Evolutionary conservation across 768 basidiomycete genomes (phyloP).

Genomic region (Tulasnella sp.): DNA sequence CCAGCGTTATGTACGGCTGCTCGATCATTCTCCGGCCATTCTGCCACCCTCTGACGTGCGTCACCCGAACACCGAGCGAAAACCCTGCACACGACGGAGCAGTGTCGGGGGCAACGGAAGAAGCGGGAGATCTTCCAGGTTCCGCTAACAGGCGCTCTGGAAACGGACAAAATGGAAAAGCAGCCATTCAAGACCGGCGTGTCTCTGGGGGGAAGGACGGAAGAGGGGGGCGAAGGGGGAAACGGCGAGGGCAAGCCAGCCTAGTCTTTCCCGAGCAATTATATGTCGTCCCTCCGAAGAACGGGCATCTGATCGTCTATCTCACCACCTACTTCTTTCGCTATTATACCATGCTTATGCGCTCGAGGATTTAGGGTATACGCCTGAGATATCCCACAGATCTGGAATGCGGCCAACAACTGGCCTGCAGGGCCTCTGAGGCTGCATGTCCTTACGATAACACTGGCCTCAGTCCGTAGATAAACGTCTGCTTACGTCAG

Average conservation of each 20-base stretch:
- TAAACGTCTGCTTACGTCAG: background rate
- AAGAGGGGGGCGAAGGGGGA: background rate
- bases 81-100: slow-evolving; percentile 17
- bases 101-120: slow-evolving; percentile 23
- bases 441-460: background rate
- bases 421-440: background rate
- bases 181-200: background rate
- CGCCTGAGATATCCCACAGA: slow-evolving; percentile 13
- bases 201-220: background rate
- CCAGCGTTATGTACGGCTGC: background rate
- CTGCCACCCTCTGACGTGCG: background rate
- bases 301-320: slow-evolving; percentile 5
- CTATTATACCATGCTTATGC: background rate
- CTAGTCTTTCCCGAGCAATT: slow-evolving; percentile 8
- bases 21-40: background rate
- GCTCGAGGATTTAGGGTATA: slow-evolving; percentile 10
- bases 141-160: slow-evolving; percentile 8
- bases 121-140: slow-evolving; percentile 18
- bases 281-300: slow-evolving; percentile 13
- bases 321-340: slow-evolving; percentile 10
- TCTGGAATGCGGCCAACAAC: background rate
- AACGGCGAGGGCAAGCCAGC: background rate
- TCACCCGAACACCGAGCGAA: slow-evolving; percentile 12
- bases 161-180: background rate
- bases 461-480: background rate